These are phyloP conservation scores for Crithidia brevicula DNA, from an alignment of 208 protist genomes.

Conservation along the genomic window DNA sequence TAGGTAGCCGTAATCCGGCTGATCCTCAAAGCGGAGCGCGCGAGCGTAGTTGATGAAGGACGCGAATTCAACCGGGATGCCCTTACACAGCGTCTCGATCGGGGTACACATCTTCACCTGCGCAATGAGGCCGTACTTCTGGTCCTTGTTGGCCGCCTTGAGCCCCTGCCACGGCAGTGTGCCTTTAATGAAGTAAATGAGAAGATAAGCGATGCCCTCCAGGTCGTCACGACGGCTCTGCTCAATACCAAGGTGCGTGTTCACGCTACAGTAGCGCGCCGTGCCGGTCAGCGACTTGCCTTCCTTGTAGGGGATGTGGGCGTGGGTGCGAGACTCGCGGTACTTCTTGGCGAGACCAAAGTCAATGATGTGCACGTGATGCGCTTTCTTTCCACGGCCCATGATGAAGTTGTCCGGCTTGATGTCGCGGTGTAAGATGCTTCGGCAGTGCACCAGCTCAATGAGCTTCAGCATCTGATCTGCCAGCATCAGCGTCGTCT, in stretches of 20 bases:
- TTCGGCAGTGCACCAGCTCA: conserved; percentile 94
- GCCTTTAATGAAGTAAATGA: conserved; percentile 99
- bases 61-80: conserved; percentile 95
- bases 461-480: conserved; percentile 92
- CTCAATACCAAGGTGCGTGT: conserved; percentile 99
- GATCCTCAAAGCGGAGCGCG: conserved; percentile 98
- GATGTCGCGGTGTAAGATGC: conserved; percentile 94
- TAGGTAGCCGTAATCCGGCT: conserved; percentile 99
- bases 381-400: conserved; percentile 87
- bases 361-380: conserved; percentile 98
- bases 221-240: conserved; percentile 97
- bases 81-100: conserved; percentile 96
- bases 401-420: conserved; percentile 97
- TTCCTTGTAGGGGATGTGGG: conserved; percentile 99
- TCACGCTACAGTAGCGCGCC: conserved; percentile 99
- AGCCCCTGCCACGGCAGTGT: conserved; percentile 99
- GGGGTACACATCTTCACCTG: conserved; percentile 97
- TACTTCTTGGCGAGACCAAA: conserved; percentile 99
- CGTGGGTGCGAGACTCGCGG: conserved; percentile 96
- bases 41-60: conserved; percentile 98
- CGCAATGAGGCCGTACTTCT: conserved; percentile 99
- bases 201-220: conserved; percentile 98
- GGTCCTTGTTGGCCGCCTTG: conserved; percentile 96
- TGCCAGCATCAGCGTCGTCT: conserved; percentile 94
- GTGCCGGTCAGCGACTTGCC: conserved; percentile 99